Percentiles rank a stretch among this genome's conserved stretches.
These are phyloP conservation scores for Alternaria triticina DNA, from an alignment of 2,329 filamentous ascomycete genomes.

Conservation along the genomic window DNA sequence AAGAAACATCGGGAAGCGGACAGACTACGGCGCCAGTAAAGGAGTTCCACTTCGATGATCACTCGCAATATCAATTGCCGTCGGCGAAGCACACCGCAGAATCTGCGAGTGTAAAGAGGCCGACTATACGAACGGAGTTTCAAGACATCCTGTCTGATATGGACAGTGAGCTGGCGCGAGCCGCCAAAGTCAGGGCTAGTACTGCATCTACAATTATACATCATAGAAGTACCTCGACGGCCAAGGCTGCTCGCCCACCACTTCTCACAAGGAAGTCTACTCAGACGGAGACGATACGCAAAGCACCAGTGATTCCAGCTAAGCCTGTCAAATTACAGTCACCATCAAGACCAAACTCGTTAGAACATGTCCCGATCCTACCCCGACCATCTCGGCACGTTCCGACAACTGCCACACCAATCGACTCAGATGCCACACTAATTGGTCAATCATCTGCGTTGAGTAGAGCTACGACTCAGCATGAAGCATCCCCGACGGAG, in stretches of 20 bases:
- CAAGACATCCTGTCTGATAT: conserved; percentile 38
- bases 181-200: conserved; percentile 25
- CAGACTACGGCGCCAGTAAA: conserved; percentile 12
- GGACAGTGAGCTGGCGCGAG: conserved; percentile 34
- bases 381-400: conserved; percentile 10
- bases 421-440: conserved; percentile 38
- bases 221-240: conserved; percentile 30
- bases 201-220: conserved; percentile 15
- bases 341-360: conserved; percentile 21
- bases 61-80: conserved; percentile 39
- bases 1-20: not conserved
- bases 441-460: conserved; percentile 28
- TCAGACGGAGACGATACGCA: conserved; percentile 17
- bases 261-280: conserved; percentile 25
- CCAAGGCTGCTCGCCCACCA: conserved; percentile 24
- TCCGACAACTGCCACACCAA: conserved; percentile 18
- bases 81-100: conserved; percentile 16
- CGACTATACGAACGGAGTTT: conserved; percentile 25
- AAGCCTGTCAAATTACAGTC: conserved; percentile 20
- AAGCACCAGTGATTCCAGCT: conserved; percentile 16
- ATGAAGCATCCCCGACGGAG: conserved; percentile 4
- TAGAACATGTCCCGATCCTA: conserved; percentile 21
- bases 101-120: conserved; percentile 6
- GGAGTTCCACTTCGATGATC: conserved; percentile 41
- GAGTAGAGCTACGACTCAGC: conserved; percentile 9